Conservation (phyloP, 2,329 filamentous ascomycete species). For the Neonectria sp. region DNA sequence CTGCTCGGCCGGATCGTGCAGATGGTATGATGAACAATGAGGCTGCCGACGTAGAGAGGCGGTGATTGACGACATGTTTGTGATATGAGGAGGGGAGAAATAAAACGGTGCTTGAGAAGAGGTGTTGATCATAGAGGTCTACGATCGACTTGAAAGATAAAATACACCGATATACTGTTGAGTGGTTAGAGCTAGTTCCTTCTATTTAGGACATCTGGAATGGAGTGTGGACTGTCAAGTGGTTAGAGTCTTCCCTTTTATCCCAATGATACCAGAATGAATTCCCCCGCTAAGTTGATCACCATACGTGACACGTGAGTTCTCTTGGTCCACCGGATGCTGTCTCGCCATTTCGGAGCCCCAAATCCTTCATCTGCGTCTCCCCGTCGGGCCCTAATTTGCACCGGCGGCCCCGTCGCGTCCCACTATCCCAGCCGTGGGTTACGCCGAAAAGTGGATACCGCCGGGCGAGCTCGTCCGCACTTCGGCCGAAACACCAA, state of each 20-base stretch:
- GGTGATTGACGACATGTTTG: background rate
- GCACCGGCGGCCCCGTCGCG: slow-evolving; percentile 13
- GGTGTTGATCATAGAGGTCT: background rate
- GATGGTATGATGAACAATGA: slow-evolving; percentile 45
- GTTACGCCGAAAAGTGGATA: slow-evolving; percentile 35
- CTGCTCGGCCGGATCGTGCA: slow-evolving; percentile 31
- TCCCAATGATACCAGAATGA: too few species aligned
- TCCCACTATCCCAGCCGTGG: slow-evolving; percentile 18
- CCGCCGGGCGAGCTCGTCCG: slow-evolving; percentile 14
- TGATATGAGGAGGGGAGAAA: background rate
- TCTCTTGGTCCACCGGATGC: background rate
- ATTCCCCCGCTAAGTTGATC: background rate
- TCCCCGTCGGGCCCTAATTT: slow-evolving; percentile 10
- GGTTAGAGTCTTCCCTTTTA: background rate
- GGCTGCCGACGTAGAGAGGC: slow-evolving; percentile 37
- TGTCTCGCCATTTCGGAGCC: background rate
- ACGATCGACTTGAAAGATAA: background rate
- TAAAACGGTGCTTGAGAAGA: background rate
- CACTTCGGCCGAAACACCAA: slow-evolving; percentile 21
- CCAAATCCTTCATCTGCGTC: background rate
- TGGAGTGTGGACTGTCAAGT: background rate
- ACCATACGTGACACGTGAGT: background rate
- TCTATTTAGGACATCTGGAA: background rate
- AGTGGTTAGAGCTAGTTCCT: background rate
- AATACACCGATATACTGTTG: background rate